Percentiles rank a stretch among this genome's conserved stretches.
Evolutionary conservation across 441 rosid species (phyloP).

Genomic region (Erodium moschatum): DNA sequence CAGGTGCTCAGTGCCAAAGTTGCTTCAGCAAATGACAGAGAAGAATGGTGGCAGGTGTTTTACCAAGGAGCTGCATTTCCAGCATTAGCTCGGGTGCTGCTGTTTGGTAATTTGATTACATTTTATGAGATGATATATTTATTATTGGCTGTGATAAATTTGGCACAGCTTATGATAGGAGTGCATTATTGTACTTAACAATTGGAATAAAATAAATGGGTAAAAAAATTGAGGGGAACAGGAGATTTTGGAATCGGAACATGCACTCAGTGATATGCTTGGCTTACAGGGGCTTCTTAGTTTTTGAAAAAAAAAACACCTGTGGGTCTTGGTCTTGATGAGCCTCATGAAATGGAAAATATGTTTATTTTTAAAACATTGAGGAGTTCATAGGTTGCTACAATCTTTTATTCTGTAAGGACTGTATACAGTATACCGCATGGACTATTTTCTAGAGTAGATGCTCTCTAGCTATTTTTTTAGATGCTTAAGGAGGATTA

Average conservation of each 20-base stretch:
- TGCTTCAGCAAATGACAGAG: slow-evolving; percentile 45
- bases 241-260: not conserved
- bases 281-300: not conserved
- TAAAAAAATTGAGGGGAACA: not conserved
- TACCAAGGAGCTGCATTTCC: slow-evolving; percentile 73
- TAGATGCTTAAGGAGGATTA: not conserved
- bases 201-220: not conserved
- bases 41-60: slow-evolving; percentile 44
- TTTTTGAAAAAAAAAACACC: not conserved
- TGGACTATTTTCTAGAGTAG: not conserved
- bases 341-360: not conserved
- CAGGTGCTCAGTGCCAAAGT: slow-evolving; percentile 37
- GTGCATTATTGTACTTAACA: not conserved
- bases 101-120: slow-evolving; percentile 40
- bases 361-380: not conserved
- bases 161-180: not conserved
- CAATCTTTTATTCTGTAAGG: not conserved
- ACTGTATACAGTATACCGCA: not conserved
- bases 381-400: slow-evolving; percentile 4
- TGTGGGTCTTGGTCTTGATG: slow-evolving; percentile 3
- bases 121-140: not conserved
- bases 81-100: slow-evolving; percentile 52
- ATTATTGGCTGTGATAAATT: not conserved
- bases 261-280: not conserved
- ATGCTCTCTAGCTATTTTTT: not conserved